A percentile compares a stretch with the other conserved stretches of the same genome.
phyloP scores from a whole-genome alignment of 106 monocot species.

The Acorus gramineus region DNA sequence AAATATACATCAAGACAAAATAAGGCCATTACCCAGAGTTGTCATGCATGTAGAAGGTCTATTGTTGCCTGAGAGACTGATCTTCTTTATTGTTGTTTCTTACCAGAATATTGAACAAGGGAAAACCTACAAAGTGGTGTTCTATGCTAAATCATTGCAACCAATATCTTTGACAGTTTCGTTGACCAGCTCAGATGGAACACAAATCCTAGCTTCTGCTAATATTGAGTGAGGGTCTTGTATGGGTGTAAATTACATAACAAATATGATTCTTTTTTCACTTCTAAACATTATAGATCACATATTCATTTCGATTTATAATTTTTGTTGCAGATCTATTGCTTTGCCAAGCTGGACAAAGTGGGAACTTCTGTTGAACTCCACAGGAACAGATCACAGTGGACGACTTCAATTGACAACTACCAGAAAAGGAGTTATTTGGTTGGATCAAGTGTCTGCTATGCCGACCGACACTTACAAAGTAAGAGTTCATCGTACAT shows the following conservation, averaged over 20 bases:
- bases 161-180: conserved; percentile 44
- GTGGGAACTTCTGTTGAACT: conserved; percentile 44
- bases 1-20: no score
- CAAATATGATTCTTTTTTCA: not conserved
- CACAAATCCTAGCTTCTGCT: conserved; percentile 41
- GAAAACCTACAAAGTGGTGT: conserved; percentile 53
- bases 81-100: not conserved
- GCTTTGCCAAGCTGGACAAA: conserved; percentile 57
- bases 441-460: conserved; percentile 83
- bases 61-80: not conserved
- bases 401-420: conserved; percentile 83
- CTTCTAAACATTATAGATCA: not conserved
- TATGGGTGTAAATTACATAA: no score
- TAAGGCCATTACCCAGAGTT: no score
- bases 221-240: conserved; percentile 41
- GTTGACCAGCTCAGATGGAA: conserved; percentile 65
- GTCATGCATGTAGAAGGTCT: not conserved
- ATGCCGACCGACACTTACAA: conserved; percentile 86
- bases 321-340: conserved; percentile 27
- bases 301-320: not conserved
- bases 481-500: conserved; percentile 24
- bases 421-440: conserved; percentile 48
- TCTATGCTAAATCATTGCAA: conserved; percentile 58
- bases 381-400: conserved; percentile 44
- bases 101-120: conserved; percentile 86